A percentile compares a stretch with the other conserved stretches of the same genome.
Conservation (phyloP, 495 filamentous ascomycete genomes). For the Talaromyces adpressus region DNA sequence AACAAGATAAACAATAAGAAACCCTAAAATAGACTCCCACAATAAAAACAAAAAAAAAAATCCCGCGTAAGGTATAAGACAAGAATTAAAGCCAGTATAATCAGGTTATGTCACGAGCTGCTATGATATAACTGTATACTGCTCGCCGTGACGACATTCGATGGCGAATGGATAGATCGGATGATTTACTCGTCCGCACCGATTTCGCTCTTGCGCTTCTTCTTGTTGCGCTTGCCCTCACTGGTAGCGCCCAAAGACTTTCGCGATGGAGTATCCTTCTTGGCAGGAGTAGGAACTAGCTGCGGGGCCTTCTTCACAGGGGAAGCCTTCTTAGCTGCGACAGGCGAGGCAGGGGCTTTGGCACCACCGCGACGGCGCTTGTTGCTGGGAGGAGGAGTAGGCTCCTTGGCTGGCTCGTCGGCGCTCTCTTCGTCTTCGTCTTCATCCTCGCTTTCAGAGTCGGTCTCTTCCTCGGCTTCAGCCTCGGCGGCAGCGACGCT, state of each 20-base stretch:
- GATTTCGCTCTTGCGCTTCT: conserved; percentile 62
- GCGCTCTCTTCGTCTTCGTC: conserved; percentile 46
- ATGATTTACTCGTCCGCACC: conserved; percentile 20
- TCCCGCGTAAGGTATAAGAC: conserved; percentile 1
- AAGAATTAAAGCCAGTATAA: conserved; percentile 5
- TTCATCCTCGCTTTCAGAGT: conserved; percentile 28
- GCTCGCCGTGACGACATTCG: background rate
- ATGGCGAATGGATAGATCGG: background rate
- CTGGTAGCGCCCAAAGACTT: conserved; percentile 37
- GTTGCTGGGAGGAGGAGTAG: conserved; percentile 48
- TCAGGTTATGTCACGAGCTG: background rate
- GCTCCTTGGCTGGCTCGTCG: conserved; percentile 43
- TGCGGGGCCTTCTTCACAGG: conserved; percentile 32
- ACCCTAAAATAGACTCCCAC: background rate
- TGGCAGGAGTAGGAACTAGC: conserved; percentile 22
- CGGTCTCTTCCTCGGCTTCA: conserved; percentile 28
- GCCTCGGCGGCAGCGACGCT: conserved; percentile 48
- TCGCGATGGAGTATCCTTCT: conserved; percentile 42
- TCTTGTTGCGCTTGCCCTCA: conserved; percentile 47
- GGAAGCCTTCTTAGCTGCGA: conserved; percentile 26
- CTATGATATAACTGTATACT: background rate
- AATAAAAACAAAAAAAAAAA: background rate
- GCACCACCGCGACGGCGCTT: conserved; percentile 40
- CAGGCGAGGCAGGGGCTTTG: conserved; percentile 27
- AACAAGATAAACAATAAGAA: background rate